A percentile compares a stretch with the other conserved stretches of the same genome.
These are phyloP conservation scores for Fusarium tupiense DNA, from an alignment of 2,329 filamentous ascomycete genomes.

Conservation along the genomic window DNA sequence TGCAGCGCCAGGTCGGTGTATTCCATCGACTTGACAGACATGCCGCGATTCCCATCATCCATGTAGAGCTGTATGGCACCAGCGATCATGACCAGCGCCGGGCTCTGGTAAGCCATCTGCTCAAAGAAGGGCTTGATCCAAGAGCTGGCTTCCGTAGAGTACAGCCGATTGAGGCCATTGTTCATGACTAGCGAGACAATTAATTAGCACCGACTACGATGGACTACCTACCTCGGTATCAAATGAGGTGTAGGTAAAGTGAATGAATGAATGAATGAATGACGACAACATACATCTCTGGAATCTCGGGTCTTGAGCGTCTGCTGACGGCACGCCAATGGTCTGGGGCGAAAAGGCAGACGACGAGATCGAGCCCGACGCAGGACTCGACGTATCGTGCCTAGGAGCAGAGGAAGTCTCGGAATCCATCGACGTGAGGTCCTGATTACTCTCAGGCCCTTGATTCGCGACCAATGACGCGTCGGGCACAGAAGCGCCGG, in stretches of 20 bases:
- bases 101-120: slow-evolving; percentile 39
- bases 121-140: slow-evolving; percentile 39
- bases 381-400: slow-evolving; percentile 19
- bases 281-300: slow-evolving; percentile 25
- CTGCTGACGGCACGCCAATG: not conserved
- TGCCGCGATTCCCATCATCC: slow-evolving; percentile 23
- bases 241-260: not conserved
- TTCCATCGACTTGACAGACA: slow-evolving; percentile 39
- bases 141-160: slow-evolving; percentile 34
- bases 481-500: slow-evolving; percentile 35
- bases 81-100: slow-evolving; percentile 30
- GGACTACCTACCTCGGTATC: not conserved
- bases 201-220: slow-evolving; percentile 1
- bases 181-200: slow-evolving; percentile 24
- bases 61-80: slow-evolving; percentile 38
- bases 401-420: slow-evolving; percentile 6
- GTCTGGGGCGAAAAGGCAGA: slow-evolving; percentile 17
- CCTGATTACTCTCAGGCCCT: not conserved
- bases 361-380: not conserved
- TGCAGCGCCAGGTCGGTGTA: slow-evolving; percentile 33
- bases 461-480: not conserved
- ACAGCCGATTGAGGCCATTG: slow-evolving; percentile 32
- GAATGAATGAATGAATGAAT: not conserved
- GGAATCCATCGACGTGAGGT: not conserved
- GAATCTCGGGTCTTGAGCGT: slow-evolving; percentile 30